These are phyloP conservation scores for Aspergillus udagawae DNA, from an alignment of 2,329 filamentous ascomycete species.

Conservation along the genomic window DNA sequence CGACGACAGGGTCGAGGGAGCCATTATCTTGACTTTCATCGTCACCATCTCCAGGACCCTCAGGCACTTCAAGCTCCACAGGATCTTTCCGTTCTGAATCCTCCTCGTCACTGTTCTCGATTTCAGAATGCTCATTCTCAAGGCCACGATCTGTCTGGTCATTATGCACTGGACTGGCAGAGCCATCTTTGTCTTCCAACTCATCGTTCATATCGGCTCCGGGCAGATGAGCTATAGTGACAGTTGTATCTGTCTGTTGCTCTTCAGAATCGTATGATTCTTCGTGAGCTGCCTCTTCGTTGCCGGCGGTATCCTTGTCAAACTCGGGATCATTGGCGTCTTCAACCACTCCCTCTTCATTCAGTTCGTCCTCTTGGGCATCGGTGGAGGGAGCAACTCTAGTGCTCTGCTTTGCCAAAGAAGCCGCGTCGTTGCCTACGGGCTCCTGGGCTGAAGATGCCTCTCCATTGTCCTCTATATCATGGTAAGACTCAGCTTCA, in stretches of 20 bases:
- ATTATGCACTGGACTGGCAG: slow-evolving; percentile 5
- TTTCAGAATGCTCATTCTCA: slow-evolving; percentile 35
- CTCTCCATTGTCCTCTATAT: not conserved
- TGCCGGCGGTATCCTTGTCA: slow-evolving; percentile 1
- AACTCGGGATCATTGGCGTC: slow-evolving; percentile 9
- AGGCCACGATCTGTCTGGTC: slow-evolving; percentile 8
- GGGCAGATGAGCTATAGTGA: slow-evolving; percentile 22
- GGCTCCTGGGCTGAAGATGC: not conserved
- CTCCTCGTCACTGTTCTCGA: slow-evolving; percentile 9
- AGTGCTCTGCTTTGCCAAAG: not conserved
- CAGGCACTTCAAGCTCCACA: slow-evolving; percentile 11
- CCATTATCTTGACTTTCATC: slow-evolving; percentile 9
- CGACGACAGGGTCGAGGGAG: slow-evolving; percentile 6
- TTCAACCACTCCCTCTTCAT: slow-evolving; percentile 8
- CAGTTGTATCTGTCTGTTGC: slow-evolving; percentile 26
- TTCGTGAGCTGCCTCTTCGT: slow-evolving; percentile 10
- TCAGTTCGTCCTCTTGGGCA: slow-evolving; percentile 11
- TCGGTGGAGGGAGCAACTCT: not conserved
- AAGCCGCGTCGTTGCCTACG: not conserved
- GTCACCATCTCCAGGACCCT: slow-evolving; percentile 2
- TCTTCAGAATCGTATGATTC: slow-evolving; percentile 25
- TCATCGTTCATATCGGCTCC: slow-evolving; percentile 11
- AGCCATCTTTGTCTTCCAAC: slow-evolving; percentile 12
- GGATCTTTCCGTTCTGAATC: slow-evolving; percentile 16
- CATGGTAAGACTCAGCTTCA: slow-evolving; percentile 4